A percentile compares a stretch with the other conserved stretches of the same genome.
Conservation (phyloP, 345 rosid genomes). For the Hibiscus trionum region DNA sequence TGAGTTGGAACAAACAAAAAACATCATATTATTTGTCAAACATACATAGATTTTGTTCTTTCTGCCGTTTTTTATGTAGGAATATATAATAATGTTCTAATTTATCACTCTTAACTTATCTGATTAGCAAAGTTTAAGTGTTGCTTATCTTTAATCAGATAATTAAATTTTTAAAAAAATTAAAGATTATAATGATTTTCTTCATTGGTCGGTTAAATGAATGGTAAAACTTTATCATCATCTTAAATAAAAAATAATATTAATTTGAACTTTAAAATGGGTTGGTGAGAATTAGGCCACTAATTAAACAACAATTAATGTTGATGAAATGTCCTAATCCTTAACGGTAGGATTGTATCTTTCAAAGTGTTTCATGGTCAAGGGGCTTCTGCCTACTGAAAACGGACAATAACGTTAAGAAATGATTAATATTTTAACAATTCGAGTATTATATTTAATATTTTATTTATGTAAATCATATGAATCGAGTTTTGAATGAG, state of each 20-base stretch:
- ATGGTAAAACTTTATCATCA: no score
- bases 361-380: background rate
- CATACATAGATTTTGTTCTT: background rate
- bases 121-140: background rate
- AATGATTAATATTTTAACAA: no score
- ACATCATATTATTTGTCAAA: background rate
- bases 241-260: background rate
- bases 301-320: background rate
- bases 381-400: background rate
- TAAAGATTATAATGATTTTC: no score
- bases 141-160: background rate
- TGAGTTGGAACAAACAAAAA: background rate
- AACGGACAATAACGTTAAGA: background rate
- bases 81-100: no score
- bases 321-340: background rate
- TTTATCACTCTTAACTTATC: no score
- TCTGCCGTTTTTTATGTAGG: background rate
- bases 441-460: no score
- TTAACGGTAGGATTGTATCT: background rate
- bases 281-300: background rate
- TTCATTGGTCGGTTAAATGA: no score
- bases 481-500: no score
- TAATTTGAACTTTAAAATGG: background rate
- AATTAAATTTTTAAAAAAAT: no score
- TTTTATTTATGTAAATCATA: no score